Base-by-base conservation (phyloP, 2,329 filamentous ascomycete genomes). In the Cercospora janseana region DNA sequence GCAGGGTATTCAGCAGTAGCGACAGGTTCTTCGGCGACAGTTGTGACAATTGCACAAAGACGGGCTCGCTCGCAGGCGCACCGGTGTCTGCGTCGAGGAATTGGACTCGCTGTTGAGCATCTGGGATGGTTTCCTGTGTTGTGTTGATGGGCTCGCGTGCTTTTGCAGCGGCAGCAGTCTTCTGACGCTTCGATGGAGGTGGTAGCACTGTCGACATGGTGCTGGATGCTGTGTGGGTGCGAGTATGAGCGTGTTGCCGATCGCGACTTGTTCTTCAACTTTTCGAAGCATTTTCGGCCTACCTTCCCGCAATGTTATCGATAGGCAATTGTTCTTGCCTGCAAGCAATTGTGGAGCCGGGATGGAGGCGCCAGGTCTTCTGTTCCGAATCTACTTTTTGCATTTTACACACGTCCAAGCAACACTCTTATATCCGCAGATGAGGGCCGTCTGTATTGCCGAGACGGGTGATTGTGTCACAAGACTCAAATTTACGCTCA, bases 11-110 rank as follows among this genome's bases (percentile, higher is more conserved):
- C 48, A 95, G 71, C 0, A 96, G 77, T 7, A 91, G 79, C 46
- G 93, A 92, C 3, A 97, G 79, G 61, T 96, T 95, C 74, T 89
- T 92, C 55, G 93, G 88, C 6, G 81, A 86, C 2, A 92, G 87
- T 73, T 96, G 87, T 50, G 85, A 86, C 24, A 96, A 80, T 9
- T 89, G 85, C 32, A 96, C 85, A 67, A 73, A 86, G 69, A 80
- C 89, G 69, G 75, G 85, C 68, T 79, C 85, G 61, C 79, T 89
- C 72, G 78, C 89, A 68, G 76, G 81, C 73, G 78, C 72, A 51
- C 81, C 80, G 6, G 79, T 83, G 51, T 79, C 87, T 80, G 87
- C 83, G 69, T 97, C 90, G 65, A 89, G 79, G 70, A 97, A 96
- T 59, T 92, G 87, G 40, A 94, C 84, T 69, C 65, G 62, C 49